Evolutionary conservation across 139 green algal genomes (phyloP).

Genomic region (Ettlia oleoabundans): DNA sequence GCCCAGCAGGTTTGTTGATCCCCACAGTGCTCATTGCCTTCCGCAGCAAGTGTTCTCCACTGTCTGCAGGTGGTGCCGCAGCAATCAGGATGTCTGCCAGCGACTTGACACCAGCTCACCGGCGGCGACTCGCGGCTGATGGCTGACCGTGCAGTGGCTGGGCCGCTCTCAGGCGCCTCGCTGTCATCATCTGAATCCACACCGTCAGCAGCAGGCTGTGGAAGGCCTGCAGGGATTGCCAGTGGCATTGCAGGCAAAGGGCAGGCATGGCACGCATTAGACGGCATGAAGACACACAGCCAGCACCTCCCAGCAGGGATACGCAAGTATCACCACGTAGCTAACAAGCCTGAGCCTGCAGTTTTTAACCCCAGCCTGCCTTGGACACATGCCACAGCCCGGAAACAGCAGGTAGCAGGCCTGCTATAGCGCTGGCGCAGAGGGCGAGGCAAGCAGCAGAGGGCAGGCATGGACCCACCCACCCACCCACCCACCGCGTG

Average conservation of each 20-base stretch:
- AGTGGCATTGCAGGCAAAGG: not conserved
- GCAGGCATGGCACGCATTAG: too few species aligned
- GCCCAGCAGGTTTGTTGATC: too few species aligned
- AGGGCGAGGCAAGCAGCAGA: not conserved
- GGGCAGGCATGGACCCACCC: not conserved
- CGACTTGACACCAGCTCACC: not conserved
- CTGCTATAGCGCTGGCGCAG: not conserved
- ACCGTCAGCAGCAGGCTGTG: slow-evolving; percentile 11
- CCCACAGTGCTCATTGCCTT: too few species aligned
- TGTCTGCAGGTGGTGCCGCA: not conserved
- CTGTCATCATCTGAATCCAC: slow-evolving; percentile 39
- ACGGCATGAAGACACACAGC: too few species aligned
- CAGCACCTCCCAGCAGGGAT: too few species aligned
- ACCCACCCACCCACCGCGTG: not conserved
- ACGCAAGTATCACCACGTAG: too few species aligned
- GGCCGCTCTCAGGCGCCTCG: slow-evolving; percentile 11
- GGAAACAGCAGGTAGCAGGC: not conserved
- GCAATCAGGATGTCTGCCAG: not conserved
- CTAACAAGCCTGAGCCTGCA: not conserved
- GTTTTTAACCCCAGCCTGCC: too few species aligned
- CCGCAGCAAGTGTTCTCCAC: not conserved
- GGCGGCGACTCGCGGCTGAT: slow-evolving; percentile 36
- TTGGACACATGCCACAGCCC: too few species aligned
- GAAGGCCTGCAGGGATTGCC: slow-evolving; percentile 25
- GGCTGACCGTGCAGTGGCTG: not conserved